A percentile compares a stretch with the other conserved stretches of the same genome.
Conservation (phyloP, 2,329 filamentous ascomycete genomes). For the Cladosporium oxysporum region DNA sequence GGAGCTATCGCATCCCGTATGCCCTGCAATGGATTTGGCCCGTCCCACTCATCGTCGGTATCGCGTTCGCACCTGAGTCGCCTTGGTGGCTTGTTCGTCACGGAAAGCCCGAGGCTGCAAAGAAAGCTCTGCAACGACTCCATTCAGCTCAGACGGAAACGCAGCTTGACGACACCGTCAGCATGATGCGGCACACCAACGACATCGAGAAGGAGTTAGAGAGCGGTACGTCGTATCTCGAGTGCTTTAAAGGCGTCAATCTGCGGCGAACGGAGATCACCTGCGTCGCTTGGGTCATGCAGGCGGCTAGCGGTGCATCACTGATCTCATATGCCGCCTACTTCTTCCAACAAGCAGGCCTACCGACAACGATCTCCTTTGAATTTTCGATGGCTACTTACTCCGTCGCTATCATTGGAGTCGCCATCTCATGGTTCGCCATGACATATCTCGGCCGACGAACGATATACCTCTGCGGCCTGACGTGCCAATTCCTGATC, state of each 20-base stretch:
- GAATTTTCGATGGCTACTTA: conserved; percentile 23
- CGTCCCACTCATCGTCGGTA: conserved; percentile 35
- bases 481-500: conserved; percentile 24
- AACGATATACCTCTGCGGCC: conserved; percentile 37
- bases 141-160: conserved; percentile 15
- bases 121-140: conserved; percentile 4
- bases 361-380: conserved; percentile 31
- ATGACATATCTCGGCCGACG: conserved; percentile 40
- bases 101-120: conserved; percentile 35
- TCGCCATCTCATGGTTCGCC: conserved; percentile 37
- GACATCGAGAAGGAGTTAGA: conserved; percentile 32
- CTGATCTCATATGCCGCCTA: conserved; percentile 39
- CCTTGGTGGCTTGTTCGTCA: conserved; percentile 36
- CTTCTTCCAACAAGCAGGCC: conserved; percentile 41
- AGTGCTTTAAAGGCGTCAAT: conserved; percentile 46
- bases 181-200: conserved; percentile 42
- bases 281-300: conserved; percentile 35
- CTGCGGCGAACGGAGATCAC: conserved; percentile 41
- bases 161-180: conserved; percentile 31
- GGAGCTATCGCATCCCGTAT: conserved; percentile 47
- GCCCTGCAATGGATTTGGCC: conserved; percentile 53
- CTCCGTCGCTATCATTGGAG: conserved; percentile 37
- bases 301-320: conserved; percentile 37
- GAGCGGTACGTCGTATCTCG: conserved; percentile 36
- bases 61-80: conserved; percentile 36